Conservation (phyloP, 495 filamentous ascomycete species). For the Bryoglossum gracile region DNA sequence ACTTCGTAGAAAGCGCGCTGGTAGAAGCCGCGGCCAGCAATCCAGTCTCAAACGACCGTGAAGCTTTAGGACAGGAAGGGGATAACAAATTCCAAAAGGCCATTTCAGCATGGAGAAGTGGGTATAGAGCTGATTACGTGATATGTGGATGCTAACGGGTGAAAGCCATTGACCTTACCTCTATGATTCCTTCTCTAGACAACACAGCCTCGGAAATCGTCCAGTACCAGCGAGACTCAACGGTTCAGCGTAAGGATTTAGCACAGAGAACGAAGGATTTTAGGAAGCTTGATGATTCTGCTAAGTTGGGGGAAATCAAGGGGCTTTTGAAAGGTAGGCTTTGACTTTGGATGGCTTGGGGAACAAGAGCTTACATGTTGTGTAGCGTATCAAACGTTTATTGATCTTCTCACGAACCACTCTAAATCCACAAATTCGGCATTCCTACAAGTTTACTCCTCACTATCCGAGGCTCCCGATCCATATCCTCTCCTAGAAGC, state of each 20-base stretch:
- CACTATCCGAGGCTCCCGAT: slow-evolving; percentile 90
- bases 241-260: slow-evolving; percentile 91
- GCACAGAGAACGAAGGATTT: slow-evolving; percentile 99
- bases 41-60: slow-evolving; percentile 1
- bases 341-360: background rate
- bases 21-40: slow-evolving; percentile 4
- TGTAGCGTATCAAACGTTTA: slow-evolving; percentile 91
- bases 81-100: slow-evolving; percentile 92
- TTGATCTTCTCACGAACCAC: slow-evolving; percentile 91
- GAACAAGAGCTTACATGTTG: slow-evolving; percentile 7
- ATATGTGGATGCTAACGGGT: slow-evolving; percentile 26
- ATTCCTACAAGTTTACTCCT: slow-evolving; percentile 86
- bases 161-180: slow-evolving; percentile 80
- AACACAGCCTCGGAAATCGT: slow-evolving; percentile 90
- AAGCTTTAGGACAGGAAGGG: slow-evolving; percentile 34
- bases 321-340: slow-evolving; percentile 70
- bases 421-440: slow-evolving; percentile 86
- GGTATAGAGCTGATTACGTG: slow-evolving; percentile 7
- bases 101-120: slow-evolving; percentile 96
- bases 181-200: slow-evolving; percentile 81
- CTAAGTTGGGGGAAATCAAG: slow-evolving; percentile 83
- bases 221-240: slow-evolving; percentile 79
- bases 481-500: slow-evolving; percentile 95
- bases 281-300: slow-evolving; percentile 84
- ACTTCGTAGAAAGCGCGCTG: slow-evolving; percentile 16